Evolutionary conservation across 257 asterid genomes (phyloP), one percentile per base, ranked within the genome.

Genomic region (Eucommia ulmoides): DNA sequence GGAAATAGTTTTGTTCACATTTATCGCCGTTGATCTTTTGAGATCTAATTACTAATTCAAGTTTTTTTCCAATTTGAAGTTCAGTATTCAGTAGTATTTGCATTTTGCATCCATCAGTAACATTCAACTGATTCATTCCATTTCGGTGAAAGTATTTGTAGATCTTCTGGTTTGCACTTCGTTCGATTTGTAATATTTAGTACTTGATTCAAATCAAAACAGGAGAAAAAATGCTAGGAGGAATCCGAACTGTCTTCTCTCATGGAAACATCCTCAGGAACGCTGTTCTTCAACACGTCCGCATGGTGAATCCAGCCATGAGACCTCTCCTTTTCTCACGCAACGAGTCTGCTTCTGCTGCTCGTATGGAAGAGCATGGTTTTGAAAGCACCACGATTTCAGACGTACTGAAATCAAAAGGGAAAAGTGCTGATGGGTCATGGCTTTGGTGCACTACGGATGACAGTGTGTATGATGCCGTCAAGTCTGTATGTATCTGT

Each of bases 361-460:
- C 93, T 58, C 81, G 76, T 6, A 82, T 89, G 1, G 98, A 89
- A 73, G 98, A 89, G 73, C 93, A 80, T n/a, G 98, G 98, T 15
- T 89, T 89, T 33, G 98, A 89, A 20, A 85, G 98, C 66, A 76
- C 94, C 53, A 85, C 68, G 1, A 81, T 89, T 22, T 67, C 93
- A 2, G 98, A 89, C 65, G 61, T 89, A 53, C 25, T 85, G 73
- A 61, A 75, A 26, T 58, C 68, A 33, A 89, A 89, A 57, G 98
- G 98, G 58, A 85, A 82, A 76, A 54, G 73, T 7, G 96, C 88
- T 0, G 98, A 89, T 55, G 98, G 98, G 23, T 89, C 98, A 29
- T 89, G 98, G 98, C 94, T 89, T 19, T 89, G 96, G 96, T 89
- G 98, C 87, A 82, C 98, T 7, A 91, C 95, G 0, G 88, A 86